Conservation (phyloP, 768 basidiomycete species). For the Tulasnella sp. region DNA sequence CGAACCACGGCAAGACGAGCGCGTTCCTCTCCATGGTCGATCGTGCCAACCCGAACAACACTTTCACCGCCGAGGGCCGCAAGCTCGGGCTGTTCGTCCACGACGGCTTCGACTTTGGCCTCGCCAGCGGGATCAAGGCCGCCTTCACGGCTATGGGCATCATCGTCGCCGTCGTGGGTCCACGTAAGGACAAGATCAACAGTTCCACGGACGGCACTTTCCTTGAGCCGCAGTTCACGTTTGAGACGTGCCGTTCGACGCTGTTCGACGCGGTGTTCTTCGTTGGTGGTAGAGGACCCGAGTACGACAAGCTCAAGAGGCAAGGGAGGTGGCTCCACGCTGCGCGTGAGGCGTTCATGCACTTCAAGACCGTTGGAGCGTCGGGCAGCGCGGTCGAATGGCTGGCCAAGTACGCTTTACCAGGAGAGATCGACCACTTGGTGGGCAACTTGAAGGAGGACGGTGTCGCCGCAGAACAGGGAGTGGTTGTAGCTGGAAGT, state of each 20-base stretch:
- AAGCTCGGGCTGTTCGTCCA: constrained; percentile 68
- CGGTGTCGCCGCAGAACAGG: constrained; percentile 33
- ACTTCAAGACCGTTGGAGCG: constrained; percentile 78
- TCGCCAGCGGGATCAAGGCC: constrained; percentile 56
- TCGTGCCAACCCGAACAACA: constrained; percentile 27
- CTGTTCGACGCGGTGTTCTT: constrained; percentile 79
- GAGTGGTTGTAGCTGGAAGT: constrained; percentile 38
- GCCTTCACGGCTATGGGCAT: constrained; percentile 52
- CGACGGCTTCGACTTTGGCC: constrained; percentile 65
- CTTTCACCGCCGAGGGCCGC: constrained; percentile 50
- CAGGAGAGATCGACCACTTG: constrained; percentile 35
- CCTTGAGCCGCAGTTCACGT: constrained; percentile 60
- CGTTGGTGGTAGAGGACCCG: constrained; percentile 54
- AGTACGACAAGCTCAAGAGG: constrained; percentile 53
- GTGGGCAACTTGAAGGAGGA: constrained; percentile 34
- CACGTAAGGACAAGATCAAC: constrained; percentile 55
- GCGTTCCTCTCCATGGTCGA: constrained; percentile 23
- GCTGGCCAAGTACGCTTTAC: constrained; percentile 38
- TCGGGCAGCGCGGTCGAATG: constrained; percentile 48
- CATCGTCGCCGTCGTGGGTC: constrained; percentile 62
- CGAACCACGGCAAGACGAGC: constrained; percentile 52
- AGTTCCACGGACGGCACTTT: constrained; percentile 35
- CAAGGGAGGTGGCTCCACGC: constrained; percentile 76
- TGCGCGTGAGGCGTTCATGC: constrained; percentile 79
- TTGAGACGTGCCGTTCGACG: constrained; percentile 75